Evolutionary conservation across 257 asterid species (phyloP), one percentile per base, ranked within the genome.

Genomic region (Cordia subcordata): DNA sequence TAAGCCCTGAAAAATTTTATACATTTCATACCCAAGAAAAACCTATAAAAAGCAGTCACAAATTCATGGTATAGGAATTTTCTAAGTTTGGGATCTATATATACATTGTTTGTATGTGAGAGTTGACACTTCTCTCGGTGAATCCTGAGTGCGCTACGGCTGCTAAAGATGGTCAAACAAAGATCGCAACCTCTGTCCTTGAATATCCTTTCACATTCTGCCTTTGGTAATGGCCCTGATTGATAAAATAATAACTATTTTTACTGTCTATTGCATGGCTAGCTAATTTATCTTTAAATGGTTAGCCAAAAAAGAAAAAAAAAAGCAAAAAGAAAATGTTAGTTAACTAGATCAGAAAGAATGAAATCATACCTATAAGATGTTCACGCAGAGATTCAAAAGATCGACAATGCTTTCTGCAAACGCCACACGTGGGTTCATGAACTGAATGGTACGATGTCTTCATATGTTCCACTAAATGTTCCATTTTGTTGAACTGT

Each of bases 321-420:
- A 20, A 15, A 17, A n/a, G n/a, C n/a, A n/a, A n/a, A n/a, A n/a
- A n/a, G n/a, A n/a, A n/a, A n/a, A n/a, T n/a, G n/a, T 38, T n/a
- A 20, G 17, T n/a, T 49, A 57, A 32, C 57, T 32, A 16, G 19
- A 65, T 47, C 52, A 21, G 19, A 52, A 8, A 49, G 17, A 64
- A 63, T 13, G 8, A n/a, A 14, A 19, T 50, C 13, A 11, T 78
- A 87, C 98, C 98, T 20, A 87, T 91, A 60, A 91, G 95, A 70
- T 91, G 98, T 73, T 91, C 98, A 60, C 98, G 65, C 6, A 91
- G 76, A 68, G 98, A 91, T 64, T 91, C 98, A 57, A 87, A 87
- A 0, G 98, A 91, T 51, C 96, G 94, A 14, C 94, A 87, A 66
- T 79, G 98, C 69, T 91, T 90, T 51, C 65, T 79, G 71, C 96